Percentiles rank a stretch among this genome's conserved stretches.
Evolutionary conservation across 2,329 filamentous ascomycete species (phyloP).

Genomic region (Zasmidium cellare): DNA sequence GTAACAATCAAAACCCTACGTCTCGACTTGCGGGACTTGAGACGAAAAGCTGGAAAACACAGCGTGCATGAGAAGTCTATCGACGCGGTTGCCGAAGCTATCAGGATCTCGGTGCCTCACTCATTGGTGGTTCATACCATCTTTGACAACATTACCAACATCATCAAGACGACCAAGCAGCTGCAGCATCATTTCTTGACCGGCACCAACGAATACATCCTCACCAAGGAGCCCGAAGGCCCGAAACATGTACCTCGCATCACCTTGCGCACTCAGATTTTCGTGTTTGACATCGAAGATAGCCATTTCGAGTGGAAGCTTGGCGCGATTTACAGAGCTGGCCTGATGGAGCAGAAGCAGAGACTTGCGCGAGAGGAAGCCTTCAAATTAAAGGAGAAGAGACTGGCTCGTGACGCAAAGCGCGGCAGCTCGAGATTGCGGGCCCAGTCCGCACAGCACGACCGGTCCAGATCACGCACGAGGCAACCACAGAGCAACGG

Average conservation of each 20-base stretch:
- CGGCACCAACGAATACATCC: slow-evolving; percentile 81
- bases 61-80: slow-evolving; percentile 75
- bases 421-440: slow-evolving; percentile 54
- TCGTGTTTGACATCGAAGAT: slow-evolving; percentile 92
- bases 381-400: slow-evolving; percentile 83
- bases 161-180: slow-evolving; percentile 82
- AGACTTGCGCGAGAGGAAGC: slow-evolving; percentile 86
- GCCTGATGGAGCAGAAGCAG: slow-evolving; percentile 85
- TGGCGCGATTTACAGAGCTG: slow-evolving; percentile 87
- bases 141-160: slow-evolving; percentile 90
- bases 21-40: slow-evolving; percentile 76
- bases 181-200: slow-evolving; percentile 92
- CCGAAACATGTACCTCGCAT: slow-evolving; percentile 86
- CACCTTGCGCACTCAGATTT: slow-evolving; percentile 74
- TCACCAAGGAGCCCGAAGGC: slow-evolving; percentile 79
- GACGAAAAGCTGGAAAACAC: slow-evolving; percentile 58
- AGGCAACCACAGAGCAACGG: slow-evolving; percentile 30
- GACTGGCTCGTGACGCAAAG: slow-evolving; percentile 65
- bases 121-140: slow-evolving; percentile 86
- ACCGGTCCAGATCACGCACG: slow-evolving; percentile 35
- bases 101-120: slow-evolving; percentile 85
- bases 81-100: slow-evolving; percentile 80
- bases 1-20: slow-evolving; percentile 79
- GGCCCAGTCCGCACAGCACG: slow-evolving; percentile 52
- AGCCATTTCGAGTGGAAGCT: slow-evolving; percentile 97